Evolutionary conservation across 345 rosid genomes (phyloP).

Genomic region (Gossypium sturtianum): DNA sequence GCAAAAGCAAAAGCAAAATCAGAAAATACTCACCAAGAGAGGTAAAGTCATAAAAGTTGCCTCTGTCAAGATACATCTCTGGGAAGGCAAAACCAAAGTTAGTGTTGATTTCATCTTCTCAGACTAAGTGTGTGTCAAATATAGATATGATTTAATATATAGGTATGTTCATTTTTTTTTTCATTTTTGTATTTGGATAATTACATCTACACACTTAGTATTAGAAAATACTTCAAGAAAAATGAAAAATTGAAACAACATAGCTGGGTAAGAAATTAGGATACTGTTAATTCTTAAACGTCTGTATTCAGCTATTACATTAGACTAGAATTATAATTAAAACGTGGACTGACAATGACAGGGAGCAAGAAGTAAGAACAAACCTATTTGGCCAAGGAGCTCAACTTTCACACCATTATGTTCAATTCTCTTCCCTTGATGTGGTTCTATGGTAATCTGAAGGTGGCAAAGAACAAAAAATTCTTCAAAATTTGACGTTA

Average conservation of each 20-base stretch:
- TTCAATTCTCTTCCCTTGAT: slow-evolving; percentile 87
- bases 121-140: not conserved
- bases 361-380: slow-evolving; percentile 16
- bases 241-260: not conserved
- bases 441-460: slow-evolving; percentile 74
- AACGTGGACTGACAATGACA: not conserved
- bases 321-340: not conserved
- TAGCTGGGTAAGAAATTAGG: not conserved
- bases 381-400: slow-evolving; percentile 96
- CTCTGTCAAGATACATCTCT: slow-evolving; percentile 95
- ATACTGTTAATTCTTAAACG: not conserved
- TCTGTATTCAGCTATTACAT: not conserved
- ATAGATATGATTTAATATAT: too few relatives aligned
- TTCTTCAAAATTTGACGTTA: not conserved
- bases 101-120: slow-evolving; percentile 6
- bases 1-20: slow-evolving; percentile 2
- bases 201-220: not conserved
- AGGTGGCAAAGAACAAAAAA: slow-evolving; percentile 9
- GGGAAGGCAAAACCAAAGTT: slow-evolving; percentile 22
- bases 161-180: too few relatives aligned
- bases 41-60: slow-evolving; percentile 92
- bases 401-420: slow-evolving; percentile 96
- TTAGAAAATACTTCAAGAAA: not conserved
- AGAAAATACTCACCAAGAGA: slow-evolving; percentile 72
- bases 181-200: not conserved